Evolutionary conservation across 257 asterid genomes (phyloP).

Genomic region (Solanum piurae): DNA sequence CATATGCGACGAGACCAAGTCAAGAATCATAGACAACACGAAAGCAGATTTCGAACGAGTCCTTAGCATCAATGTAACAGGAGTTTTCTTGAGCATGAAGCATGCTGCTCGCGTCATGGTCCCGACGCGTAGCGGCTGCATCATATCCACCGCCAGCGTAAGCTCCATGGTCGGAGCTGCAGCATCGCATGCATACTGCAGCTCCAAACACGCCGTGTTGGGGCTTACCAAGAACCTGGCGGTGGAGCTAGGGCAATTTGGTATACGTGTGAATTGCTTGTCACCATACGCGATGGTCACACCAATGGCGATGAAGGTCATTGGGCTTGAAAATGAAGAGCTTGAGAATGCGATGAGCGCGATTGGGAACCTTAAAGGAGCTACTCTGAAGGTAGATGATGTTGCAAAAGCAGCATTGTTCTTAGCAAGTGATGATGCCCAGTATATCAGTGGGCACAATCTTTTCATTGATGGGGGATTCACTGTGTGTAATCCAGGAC

Average conservation of each 20-base stretch:
- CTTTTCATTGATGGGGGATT: conserved; percentile 48
- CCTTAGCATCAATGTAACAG: conserved; percentile 22
- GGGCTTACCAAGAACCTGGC: conserved; percentile 47
- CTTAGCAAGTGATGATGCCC: conserved; percentile 44
- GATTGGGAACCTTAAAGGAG: conserved; percentile 27
- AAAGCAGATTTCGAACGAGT: conserved; percentile 35
- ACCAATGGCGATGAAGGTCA: conserved; percentile 10
- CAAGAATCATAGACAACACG: conserved; percentile 16
- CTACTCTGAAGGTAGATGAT: conserved; percentile 19
- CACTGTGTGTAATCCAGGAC: conserved; percentile 15
- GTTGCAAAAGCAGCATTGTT: conserved; percentile 47
- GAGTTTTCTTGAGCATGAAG: conserved; percentile 45
- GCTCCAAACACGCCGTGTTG: conserved; percentile 46
- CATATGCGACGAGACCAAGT: conserved; percentile 1
- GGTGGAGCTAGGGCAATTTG: conserved; percentile 37
- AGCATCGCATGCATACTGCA: conserved; percentile 33
- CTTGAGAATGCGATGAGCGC: conserved; percentile 7
- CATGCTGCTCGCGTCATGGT: conserved; percentile 50
- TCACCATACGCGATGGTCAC: conserved; percentile 37
- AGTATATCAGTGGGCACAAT: conserved; percentile 49
- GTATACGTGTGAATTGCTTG: conserved; percentile 43
- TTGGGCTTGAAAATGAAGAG: conserved; percentile 20
- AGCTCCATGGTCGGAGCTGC: conserved; percentile 24
- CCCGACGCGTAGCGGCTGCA: conserved; percentile 32
- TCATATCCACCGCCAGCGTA: conserved; percentile 34